Evolutionary conservation across 2,329 filamentous ascomycete species (phyloP).

Genomic region (Chalaropsis thielavioides): DNA sequence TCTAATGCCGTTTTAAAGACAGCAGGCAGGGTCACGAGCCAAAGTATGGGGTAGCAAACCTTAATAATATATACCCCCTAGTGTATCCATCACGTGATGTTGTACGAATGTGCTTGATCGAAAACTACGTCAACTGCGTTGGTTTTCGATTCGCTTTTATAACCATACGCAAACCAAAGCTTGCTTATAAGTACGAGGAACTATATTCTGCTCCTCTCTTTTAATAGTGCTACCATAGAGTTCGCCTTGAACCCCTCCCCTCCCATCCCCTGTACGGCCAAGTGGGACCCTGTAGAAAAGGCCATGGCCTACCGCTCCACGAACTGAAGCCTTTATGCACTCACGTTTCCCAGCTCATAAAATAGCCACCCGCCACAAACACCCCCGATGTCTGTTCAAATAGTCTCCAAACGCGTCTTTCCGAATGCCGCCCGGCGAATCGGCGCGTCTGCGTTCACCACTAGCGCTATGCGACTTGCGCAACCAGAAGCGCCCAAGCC

Average conservation of each 20-base stretch:
- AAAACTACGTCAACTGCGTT: too few relatives aligned
- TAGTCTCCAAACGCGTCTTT: background rate
- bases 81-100: background rate
- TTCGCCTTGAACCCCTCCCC: too few relatives aligned
- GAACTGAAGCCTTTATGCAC: background rate
- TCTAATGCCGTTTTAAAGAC: background rate
- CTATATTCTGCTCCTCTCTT: too few relatives aligned
- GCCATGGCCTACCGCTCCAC: background rate
- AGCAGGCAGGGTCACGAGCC: background rate
- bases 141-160: too few relatives aligned
- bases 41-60: background rate
- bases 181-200: too few relatives aligned
- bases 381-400: background rate
- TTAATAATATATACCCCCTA: background rate
- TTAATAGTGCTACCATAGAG: too few relatives aligned
- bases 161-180: too few relatives aligned
- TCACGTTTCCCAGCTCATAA: background rate
- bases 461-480: constrained; percentile 35
- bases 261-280: background rate
- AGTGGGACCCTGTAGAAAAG: background rate
- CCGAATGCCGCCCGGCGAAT: background rate
- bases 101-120: background rate
- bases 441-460: constrained; percentile 33
- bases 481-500: constrained; percentile 26
- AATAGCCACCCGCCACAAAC: background rate